phyloP scores from a whole-genome alignment of 192 early-diverging fungal genomes.

The Podila clonocystis region DNA sequence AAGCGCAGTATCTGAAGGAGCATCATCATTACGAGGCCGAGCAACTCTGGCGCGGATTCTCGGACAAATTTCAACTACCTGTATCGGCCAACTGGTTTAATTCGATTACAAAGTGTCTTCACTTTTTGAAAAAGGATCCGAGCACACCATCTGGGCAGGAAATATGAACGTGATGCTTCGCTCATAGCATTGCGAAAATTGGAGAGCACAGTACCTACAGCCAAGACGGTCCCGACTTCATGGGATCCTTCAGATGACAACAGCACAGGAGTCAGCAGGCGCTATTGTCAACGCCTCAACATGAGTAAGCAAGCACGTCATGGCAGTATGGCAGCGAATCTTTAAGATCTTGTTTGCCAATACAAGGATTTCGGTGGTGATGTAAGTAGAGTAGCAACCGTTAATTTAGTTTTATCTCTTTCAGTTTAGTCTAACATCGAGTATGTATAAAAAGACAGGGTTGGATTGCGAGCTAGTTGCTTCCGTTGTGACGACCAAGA shows the following conservation, averaged over 20 bases:
- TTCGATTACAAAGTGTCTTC: slow-evolving; percentile 1
- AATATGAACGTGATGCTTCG: slow-evolving; percentile 12
- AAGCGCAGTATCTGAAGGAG: too few species aligned
- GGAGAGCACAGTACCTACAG: slow-evolving; percentile 16
- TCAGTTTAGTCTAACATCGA: too few species aligned
- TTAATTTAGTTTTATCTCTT: too few species aligned
- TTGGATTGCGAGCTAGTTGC: too few species aligned
- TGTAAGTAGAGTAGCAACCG: too few species aligned
- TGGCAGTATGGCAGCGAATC: too few species aligned
- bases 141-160: slow-evolving; percentile 12
- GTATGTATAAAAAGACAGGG: too few species aligned
- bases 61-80: too few species aligned
- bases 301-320: slow-evolving; percentile 15
- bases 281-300: slow-evolving; percentile 5
- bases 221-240: slow-evolving; percentile 19
- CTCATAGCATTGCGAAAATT: slow-evolving; percentile 7
- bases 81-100: background rate
- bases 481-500: slow-evolving; percentile 26
- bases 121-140: slow-evolving; percentile 8
- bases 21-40: too few species aligned
- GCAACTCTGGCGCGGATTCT: too few species aligned
- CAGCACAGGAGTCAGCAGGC: slow-evolving; percentile 5
- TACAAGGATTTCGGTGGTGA: too few species aligned
- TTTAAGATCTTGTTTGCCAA: too few species aligned
- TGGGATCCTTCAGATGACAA: slow-evolving; percentile 3